Conservation (phyloP, 805 yeast species). For the Pichia manshurica region DNA sequence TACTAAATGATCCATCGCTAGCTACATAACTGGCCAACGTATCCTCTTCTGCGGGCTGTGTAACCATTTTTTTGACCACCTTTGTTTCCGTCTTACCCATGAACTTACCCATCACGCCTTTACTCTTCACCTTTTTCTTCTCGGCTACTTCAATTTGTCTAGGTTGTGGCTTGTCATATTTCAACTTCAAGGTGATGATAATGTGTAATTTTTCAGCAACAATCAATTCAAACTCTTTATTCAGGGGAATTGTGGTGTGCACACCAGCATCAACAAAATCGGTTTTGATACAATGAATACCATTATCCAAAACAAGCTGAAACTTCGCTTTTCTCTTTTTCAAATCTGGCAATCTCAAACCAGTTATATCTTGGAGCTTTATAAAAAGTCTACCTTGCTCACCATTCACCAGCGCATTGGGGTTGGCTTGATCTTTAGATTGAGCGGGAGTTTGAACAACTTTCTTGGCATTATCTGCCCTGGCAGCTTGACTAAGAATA, state of each 20-base stretch:
- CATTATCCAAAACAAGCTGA: constrained; percentile 65
- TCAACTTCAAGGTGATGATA: constrained; percentile 66
- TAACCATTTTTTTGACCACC: constrained; percentile 46
- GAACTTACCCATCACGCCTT: constrained; percentile 26
- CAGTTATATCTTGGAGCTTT: constrained; percentile 41
- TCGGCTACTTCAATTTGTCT: constrained; percentile 54
- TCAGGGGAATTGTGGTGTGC: constrained; percentile 33
- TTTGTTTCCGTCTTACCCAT: constrained; percentile 38
- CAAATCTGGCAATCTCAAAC: constrained; percentile 44
- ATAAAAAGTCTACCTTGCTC: constrained; percentile 50
- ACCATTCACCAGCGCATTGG: constrained; percentile 19
- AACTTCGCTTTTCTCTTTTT: constrained; percentile 41
- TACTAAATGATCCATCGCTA: constrained; percentile 83
- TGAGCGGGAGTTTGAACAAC: neutral
- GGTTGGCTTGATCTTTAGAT: neutral
- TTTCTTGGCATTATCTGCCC: neutral
- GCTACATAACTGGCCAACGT: constrained; percentile 64
- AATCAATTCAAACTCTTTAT: constrained; percentile 75
- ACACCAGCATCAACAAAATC: constrained; percentile 32
- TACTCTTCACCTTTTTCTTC: constrained; percentile 34
- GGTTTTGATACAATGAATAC: constrained; percentile 71
- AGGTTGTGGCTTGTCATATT: constrained; percentile 45
- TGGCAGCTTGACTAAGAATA: neutral
- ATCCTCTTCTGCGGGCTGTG: constrained; percentile 46
- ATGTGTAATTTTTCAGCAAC: constrained; percentile 59